Percentiles rank a stretch among this genome's conserved stretches.
These are phyloP conservation scores for Ophiostoma sp. DNA, from an alignment of 2,329 filamentous ascomycete species.

Conservation along the genomic window DNA sequence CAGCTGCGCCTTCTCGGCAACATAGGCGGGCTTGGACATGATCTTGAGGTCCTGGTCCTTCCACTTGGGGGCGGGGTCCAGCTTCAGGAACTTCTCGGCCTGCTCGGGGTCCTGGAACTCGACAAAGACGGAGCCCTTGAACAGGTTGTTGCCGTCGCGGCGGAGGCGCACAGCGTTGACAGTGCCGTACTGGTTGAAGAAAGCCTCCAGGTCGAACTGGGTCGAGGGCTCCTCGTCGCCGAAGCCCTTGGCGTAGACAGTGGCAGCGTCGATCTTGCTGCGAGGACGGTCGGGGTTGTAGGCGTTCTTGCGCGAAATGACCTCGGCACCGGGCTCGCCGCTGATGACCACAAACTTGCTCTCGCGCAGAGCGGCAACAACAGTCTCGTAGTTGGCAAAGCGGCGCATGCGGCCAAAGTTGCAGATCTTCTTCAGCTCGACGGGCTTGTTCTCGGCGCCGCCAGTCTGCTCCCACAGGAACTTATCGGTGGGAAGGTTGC, in stretches of 20 bases:
- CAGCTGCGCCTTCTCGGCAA: constrained; percentile 66
- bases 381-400: constrained; percentile 80
- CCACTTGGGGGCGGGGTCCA: constrained; percentile 79
- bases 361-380: constrained; percentile 76
- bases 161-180: constrained; percentile 82
- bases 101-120: constrained; percentile 79
- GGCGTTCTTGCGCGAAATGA: constrained; percentile 69
- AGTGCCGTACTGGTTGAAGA: constrained; percentile 71
- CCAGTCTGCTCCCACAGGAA: constrained; percentile 76
- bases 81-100: constrained; percentile 70
- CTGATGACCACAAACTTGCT: constrained; percentile 68
- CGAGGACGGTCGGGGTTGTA: constrained; percentile 55
- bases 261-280: constrained; percentile 64
- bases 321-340: constrained; percentile 67
- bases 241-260: constrained; percentile 92
- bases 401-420: constrained; percentile 93
- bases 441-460: constrained; percentile 73
- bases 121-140: constrained; percentile 96
- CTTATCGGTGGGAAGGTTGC: constrained; percentile 82
- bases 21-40: constrained; percentile 85
- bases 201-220: constrained; percentile 90
- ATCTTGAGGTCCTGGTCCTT: constrained; percentile 73
- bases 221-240: constrained; percentile 75
- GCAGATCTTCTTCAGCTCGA: constrained; percentile 71
- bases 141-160: constrained; percentile 63